Percentiles rank a stretch among this genome's conserved stretches.
phyloP scores from a whole-genome alignment of 1,284 basidiomycete species.

The Moniliophthora roreri region DNA sequence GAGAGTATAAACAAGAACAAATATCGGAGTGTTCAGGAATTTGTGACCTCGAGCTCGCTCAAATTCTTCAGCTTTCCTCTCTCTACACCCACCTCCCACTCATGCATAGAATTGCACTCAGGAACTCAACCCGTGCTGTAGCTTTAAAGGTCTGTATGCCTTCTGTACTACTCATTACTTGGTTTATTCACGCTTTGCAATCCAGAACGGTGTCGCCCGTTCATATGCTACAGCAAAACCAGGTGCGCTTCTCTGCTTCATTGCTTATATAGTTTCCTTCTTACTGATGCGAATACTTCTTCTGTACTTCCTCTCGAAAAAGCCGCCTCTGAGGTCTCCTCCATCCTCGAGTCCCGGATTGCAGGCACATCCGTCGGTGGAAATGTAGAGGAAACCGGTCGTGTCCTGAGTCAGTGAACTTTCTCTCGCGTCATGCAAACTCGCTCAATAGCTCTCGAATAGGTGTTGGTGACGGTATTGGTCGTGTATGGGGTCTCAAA shows the following conservation, averaged over 20 bases:
- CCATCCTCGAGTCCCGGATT: constrained; percentile 98
- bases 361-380: constrained; percentile 87
- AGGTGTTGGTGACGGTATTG: constrained; percentile 99
- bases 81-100: constrained; percentile 44
- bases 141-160: constrained; percentile 57
- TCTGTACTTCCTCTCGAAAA: constrained; percentile 16
- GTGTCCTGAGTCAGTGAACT: constrained; percentile 85
- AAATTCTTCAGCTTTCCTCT: constrained; percentile 23
- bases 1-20: neutral
- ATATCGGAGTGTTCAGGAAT: neutral
- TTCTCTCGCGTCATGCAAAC: constrained; percentile 5
- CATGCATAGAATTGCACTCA: constrained; percentile 89
- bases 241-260: constrained; percentile 55
- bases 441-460: constrained; percentile 19
- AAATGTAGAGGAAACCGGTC: constrained; percentile 98
- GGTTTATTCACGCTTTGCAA: constrained; percentile 27
- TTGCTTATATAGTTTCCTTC: neutral
- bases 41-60: constrained; percentile 26
- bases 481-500: constrained; percentile 93
- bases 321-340: constrained; percentile 99
- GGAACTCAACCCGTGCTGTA: constrained; percentile 78
- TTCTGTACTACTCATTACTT: constrained; percentile 16
- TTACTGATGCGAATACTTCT: constrained; percentile 2
- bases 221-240: constrained; percentile 98
- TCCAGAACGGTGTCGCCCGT: constrained; percentile 61